Base-by-base conservation (phyloP, 192 early-diverging fungal genomes). In the Backusella parvicylindrica region DNA sequence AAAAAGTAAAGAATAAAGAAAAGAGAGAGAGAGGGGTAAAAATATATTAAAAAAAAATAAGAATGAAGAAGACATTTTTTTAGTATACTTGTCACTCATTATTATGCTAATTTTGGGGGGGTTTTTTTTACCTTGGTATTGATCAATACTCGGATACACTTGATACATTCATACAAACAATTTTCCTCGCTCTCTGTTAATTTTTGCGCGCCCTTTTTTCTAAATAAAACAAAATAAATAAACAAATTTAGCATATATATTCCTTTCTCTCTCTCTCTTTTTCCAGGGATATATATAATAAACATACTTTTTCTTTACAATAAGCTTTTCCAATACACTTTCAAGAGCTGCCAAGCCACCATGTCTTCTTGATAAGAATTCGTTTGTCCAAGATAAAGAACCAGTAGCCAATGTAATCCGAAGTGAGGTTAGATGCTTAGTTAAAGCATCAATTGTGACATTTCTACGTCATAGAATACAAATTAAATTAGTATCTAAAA, bases 311-410 rank as follows among this genome's bases (percentile, higher is more conserved):
- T 81, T 77, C 40, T 79, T 76, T 6, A 75, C 43, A 6, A 76
- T 80, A 65, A 80, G 18, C 40, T 79, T 84, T 9, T 89, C 85
- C 18, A 89, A 40, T 1, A 87, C 82, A 56, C 18, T 74, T 64
- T 87, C 88, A 40, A 89, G 40, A 9, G 85, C 86, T 47, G 75
- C 40, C n/a, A 89, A 80, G n/a, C 88, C 88, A 64, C 75, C 77
- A 18, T 78, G 70, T 21, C 78, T 53, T 23, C 67, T 40, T 31
- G 82, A 76, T 32, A 88, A 68, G 71, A 88, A 88, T 64, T 81
- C 75, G 13, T 84, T 77, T 16, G 86, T 85, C 87, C 87, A 88
- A 6, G 81, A 81, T 23, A 85, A 18, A 15, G 84, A 80, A 23
- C 78, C 84, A 2, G 84, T 84, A 1, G 85, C 79, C 11, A 88